phyloP scores from a whole-genome alignment of 805 yeast species.

The Soucietia sequanensis region DNA sequence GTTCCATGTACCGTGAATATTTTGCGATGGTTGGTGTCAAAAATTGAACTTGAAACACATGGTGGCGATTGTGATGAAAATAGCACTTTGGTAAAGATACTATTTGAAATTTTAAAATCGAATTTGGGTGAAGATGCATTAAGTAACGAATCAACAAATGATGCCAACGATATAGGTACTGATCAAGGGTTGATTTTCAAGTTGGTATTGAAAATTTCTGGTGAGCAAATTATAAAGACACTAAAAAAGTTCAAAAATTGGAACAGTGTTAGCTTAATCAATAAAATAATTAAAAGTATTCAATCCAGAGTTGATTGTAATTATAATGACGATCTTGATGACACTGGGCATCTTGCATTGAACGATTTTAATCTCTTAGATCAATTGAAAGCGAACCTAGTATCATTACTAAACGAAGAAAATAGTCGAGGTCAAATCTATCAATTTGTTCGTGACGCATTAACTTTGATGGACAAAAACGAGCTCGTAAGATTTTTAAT shows the following conservation, averaged over 20 bases:
- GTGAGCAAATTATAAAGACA: constrained; percentile 13
- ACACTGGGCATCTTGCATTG: not conserved
- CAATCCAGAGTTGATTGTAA: not conserved
- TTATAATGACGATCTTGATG: constrained; percentile 1
- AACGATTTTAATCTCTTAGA: not conserved
- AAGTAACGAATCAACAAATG: constrained; percentile 13
- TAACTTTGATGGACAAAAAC: constrained; percentile 4
- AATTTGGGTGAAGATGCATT: constrained; percentile 11
- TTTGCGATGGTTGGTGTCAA: constrained; percentile 28
- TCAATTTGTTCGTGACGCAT: not conserved
- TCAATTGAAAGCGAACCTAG: not conserved
- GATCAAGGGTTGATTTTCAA: constrained; percentile 19
- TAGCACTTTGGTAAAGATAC: constrained; percentile 14
- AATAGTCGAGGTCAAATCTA: not conserved
- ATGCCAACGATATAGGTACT: constrained; percentile 9
- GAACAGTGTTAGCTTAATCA: constrained; percentile 9
- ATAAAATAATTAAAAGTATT: constrained; percentile 11
- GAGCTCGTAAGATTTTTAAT: constrained; percentile 9
- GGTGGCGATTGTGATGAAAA: constrained; percentile 12
- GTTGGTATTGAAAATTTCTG: constrained; percentile 23
- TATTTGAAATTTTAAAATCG: constrained; percentile 25
- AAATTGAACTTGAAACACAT: constrained; percentile 9
- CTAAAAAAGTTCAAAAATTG: constrained; percentile 12
- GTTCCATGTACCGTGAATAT: constrained; percentile 48
- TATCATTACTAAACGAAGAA: not conserved